Evolutionary conservation across 1,284 basidiomycete species (phyloP), one percentile per base, ranked within the genome.

Genomic region (Dichomitus squalens): DNA sequence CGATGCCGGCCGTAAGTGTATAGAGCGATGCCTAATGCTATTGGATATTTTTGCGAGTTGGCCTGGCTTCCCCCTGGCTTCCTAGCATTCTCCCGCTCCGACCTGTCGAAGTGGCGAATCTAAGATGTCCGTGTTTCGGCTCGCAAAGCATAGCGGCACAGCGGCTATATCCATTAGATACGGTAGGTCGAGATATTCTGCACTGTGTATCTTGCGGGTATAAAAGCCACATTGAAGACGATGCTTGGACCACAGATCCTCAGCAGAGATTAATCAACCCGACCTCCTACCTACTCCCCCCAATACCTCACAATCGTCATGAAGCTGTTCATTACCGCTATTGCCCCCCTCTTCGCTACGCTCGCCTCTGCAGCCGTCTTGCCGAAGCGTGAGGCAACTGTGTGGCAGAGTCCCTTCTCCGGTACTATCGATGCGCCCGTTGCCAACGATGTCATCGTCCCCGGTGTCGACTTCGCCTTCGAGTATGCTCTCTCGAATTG

Each of bases 381-480:
- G 36, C 56, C 52, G 3, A 55, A 57, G 46, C 56, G 56, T 36
- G 31, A 59, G 43, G 16, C 53, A 47, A 23, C 53, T 3, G 11
- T 55, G 31, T 56, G 38, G 43, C 41, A 58, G 58, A 63, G 61
- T 39, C 61, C 61, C 1, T 63, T 46, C 54, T 25, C 58, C 14
- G 66, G 65, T 27, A 50, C 59, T 8, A 63, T 68, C 51, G 40
- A 41, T 9, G 34, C 57, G 1, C 66, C 66, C 5, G n/a, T n/a
- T 5, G 40, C 40, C 16, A 27, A 55, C 49, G 48, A 53, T 11
- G 40, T 46, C 16, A 57, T 68, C 34, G 49, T 36, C 3, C 54
- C 58, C 7, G 64, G 57, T n/a, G 55, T 25, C 20, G 52, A 46
- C 11, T 63, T 68, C 57, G 36, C 56, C 36, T 68, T 68, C 52